Percentiles rank a stretch among this genome's conserved stretches.
Evolutionary conservation across 495 filamentous ascomycete species (phyloP).

Genomic region (Hypoxylon rickii): DNA sequence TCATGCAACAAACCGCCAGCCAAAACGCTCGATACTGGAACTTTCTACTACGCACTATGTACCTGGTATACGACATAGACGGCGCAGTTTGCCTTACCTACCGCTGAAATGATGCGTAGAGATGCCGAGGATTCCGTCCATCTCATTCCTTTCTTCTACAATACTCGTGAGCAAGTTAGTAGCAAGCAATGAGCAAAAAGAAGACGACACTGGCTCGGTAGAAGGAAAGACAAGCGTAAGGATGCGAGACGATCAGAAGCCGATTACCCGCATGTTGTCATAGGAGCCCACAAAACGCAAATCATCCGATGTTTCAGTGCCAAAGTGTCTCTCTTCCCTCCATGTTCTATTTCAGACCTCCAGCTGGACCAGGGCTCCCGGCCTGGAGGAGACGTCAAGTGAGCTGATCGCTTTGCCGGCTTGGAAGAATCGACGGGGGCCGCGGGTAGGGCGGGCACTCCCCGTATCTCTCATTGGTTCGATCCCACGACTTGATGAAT

Average conservation of each 20-base stretch:
- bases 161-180: no score
- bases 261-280: background rate
- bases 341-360: slow-evolving; percentile 1
- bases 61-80: no score
- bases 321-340: background rate
- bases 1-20: slow-evolving; percentile 13
- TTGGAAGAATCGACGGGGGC: slow-evolving; percentile 11
- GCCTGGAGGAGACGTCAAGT: slow-evolving; percentile 22
- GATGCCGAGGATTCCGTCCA: slow-evolving; percentile 16
- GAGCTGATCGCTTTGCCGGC: slow-evolving; percentile 22
- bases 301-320: slow-evolving; percentile 22
- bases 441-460: slow-evolving; percentile 5
- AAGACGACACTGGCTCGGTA: no score
- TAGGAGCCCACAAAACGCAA: slow-evolving; percentile 3
- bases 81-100: slow-evolving; percentile 25
- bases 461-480: slow-evolving; percentile 26
- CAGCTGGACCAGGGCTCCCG: slow-evolving; percentile 1
- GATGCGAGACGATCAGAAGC: background rate
- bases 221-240: no score
- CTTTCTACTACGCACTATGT: no score
- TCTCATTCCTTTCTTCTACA: background rate
- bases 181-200: no score
- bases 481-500: slow-evolving; percentile 20
- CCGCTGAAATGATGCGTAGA: slow-evolving; percentile 5
- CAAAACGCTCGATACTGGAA: no score